Evolutionary conservation across 2,329 filamentous ascomycete genomes (phyloP), one percentile per base, ranked within the genome.

Genomic region (Colletotrichum somersetense): DNA sequence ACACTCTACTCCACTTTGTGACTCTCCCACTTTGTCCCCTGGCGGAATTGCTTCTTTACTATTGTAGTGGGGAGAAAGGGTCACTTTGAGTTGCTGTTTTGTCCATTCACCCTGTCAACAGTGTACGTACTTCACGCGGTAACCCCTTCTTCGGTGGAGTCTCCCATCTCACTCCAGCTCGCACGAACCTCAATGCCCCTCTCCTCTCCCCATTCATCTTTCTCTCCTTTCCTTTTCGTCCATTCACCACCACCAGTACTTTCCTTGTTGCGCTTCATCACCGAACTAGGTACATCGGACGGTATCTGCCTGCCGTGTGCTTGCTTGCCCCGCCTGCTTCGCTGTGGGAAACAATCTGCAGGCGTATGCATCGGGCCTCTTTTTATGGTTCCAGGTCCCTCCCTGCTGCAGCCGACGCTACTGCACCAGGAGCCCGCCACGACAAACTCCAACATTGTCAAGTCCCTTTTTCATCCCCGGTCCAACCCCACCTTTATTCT

Each of bases 301-400:
- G 30, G 30, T 30, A 30, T 5, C 30, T 30, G 30, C 30, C 30
- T 30, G 30, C 30, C 30, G 30, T 50, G 53, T 12, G 12, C n/a
- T 42, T 42, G 5, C 42, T 23, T 35, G 30, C 48, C 18, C 52
- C 30, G 46, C 38, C 58, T 53, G 42, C 61, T 42, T 62, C 38
- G 52, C 55, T 56, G 35, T 44, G 52, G 33, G 42, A 35, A 5
- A 30, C 30, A 30, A 52, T 55, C 50, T 73, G 59, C 70, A 67
- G 59, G 55, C 64, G 59, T 72, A 67, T 72, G 70, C 70, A 69
- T 61, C 48, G 53, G 66, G 70, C 66, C 70, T 72, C 70, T 72
- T 72, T 72, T 72, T 65, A 72, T 70, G 66, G 66, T 72, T 65
- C 55, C 59, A 72, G 55, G 53, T 14, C 38, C 12, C 44, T 59